Evolutionary conservation across 2,329 filamentous ascomycete genomes (phyloP).

Genomic region (Apiospora koreana): DNA sequence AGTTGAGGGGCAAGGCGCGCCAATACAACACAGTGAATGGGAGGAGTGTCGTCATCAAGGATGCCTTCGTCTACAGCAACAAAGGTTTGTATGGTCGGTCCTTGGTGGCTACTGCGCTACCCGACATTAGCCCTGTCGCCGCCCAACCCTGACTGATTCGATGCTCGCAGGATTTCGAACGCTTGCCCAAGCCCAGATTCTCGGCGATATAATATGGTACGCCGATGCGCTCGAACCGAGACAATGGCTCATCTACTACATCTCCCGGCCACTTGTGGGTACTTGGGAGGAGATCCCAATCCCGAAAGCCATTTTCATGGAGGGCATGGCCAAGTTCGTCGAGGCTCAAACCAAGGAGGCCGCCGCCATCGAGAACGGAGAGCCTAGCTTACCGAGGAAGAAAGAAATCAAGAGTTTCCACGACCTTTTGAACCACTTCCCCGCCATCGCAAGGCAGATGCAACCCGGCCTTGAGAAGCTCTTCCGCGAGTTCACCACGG

Average conservation of each 20-base stretch:
- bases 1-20: slow-evolving; percentile 89
- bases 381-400: slow-evolving; percentile 63
- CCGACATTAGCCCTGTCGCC: not conserved
- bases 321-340: slow-evolving; percentile 41
- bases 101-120: not conserved
- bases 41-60: slow-evolving; percentile 90
- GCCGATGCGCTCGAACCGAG: slow-evolving; percentile 85
- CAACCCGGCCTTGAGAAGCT: slow-evolving; percentile 85
- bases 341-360: slow-evolving; percentile 38
- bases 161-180: slow-evolving; percentile 65
- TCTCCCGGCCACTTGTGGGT: slow-evolving; percentile 85
- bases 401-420: slow-evolving; percentile 91
- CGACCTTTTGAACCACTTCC: slow-evolving; percentile 87
- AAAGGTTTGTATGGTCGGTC: slow-evolving; percentile 67
- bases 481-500: slow-evolving; percentile 84
- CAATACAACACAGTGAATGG: slow-evolving; percentile 93
- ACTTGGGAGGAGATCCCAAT: slow-evolving; percentile 77
- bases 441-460: slow-evolving; percentile 96
- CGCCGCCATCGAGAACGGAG: slow-evolving; percentile 40
- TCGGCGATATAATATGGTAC: slow-evolving; percentile 85
- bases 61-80: slow-evolving; percentile 90
- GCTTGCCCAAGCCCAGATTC: slow-evolving; percentile 83
- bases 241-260: slow-evolving; percentile 96
- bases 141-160: not conserved
- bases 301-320: slow-evolving; percentile 61